phyloP scores from a whole-genome alignment of 1,284 basidiomycete species.

The Naganishia sp. region DNA sequence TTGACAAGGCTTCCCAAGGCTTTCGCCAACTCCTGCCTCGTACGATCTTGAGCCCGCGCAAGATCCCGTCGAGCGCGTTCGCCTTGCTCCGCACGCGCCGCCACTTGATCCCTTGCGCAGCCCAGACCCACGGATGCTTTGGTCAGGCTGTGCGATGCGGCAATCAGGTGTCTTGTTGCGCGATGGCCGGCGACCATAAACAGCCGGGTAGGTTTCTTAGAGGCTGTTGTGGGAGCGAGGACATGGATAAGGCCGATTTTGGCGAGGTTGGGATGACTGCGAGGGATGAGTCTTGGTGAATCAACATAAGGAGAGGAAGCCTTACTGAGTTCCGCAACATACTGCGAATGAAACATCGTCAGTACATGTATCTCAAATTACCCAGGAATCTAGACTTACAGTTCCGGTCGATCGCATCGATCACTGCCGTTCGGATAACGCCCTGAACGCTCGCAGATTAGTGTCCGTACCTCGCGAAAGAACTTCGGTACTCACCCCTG shows the following conservation, averaged over 20 bases:
- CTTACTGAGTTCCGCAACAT: slow-evolving; percentile 78
- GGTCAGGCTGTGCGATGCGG: slow-evolving; percentile 62
- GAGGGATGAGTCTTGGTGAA: slow-evolving; percentile 57
- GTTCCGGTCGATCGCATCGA: slow-evolving; percentile 76
- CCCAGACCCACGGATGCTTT: slow-evolving; percentile 64
- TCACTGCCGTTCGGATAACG: slow-evolving; percentile 75
- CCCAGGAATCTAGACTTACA: slow-evolving; percentile 57
- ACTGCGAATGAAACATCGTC: slow-evolving; percentile 51
- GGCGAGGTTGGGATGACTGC: slow-evolving; percentile 43
- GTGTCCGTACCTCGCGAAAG: too few species aligned
- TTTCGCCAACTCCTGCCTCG: slow-evolving; percentile 69
- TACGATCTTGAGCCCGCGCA: slow-evolving; percentile 64
- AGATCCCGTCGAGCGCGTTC: slow-evolving; percentile 66
- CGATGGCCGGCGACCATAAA: slow-evolving; percentile 80
- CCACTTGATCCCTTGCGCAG: slow-evolving; percentile 65
- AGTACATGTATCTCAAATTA: neutral
- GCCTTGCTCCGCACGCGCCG: slow-evolving; percentile 68
- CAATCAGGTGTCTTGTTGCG: slow-evolving; percentile 63
- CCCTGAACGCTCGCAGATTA: slow-evolving; percentile 53
- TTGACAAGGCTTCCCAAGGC: slow-evolving; percentile 59
- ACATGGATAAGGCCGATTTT: slow-evolving; percentile 49
- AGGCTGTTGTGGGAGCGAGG: slow-evolving; percentile 48
- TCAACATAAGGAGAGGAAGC: slow-evolving; percentile 51
- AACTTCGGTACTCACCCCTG: slow-evolving; percentile 42
- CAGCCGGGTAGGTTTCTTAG: slow-evolving; percentile 64